Base-by-base conservation (phyloP, 352 stramenopile genomes). In the Lagenidium giganteum region DNA sequence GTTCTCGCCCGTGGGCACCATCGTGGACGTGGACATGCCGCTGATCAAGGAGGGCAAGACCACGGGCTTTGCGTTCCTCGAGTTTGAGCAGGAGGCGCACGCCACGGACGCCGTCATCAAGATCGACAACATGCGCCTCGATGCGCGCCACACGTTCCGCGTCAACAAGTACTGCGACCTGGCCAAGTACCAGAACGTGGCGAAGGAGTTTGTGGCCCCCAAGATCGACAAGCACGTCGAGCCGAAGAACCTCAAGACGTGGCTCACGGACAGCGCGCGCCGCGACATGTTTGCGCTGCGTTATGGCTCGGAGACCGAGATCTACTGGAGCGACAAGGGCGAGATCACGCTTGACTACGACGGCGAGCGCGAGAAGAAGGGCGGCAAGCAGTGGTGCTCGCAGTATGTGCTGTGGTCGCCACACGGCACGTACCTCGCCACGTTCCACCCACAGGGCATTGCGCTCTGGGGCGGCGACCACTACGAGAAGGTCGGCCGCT, bases 391-490 rank as follows among this genome's bases (percentile, higher is more conserved):
- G 60, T 99, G 96, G 96, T 99, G 96, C 71, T 96, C 97, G 57
- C 92, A 97, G 61, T 98, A 99, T 63, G 91, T 98, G 39, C 72
- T 97, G 56, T 99, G 97, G 97, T 97, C 81, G 42, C 95, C 96
- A 6, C 87, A 97, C 38, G 97, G 97, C 42, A 96, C 78, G 44
- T 99, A 98, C 67, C 73, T 99, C 34, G 90, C 93, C 17, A 99
- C 97, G n/a, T 98, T 99, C 46, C 96, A 98, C 54, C 76, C 77
- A 17, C 95, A 96, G 49, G 97, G 97, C 41, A 93, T 99, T 31
- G 97, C 97, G 42, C 70, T 99, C 23, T 99, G 97, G 97, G 96
- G 92, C 25, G 95, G 95, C 28, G 75, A 93, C 42, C 90, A 95
- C 43, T 99, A 98, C 66, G 87, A 99, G 52, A 98, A 99, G 65